Evolutionary conservation across 805 yeast species (phyloP).

Genomic region (Kregervanrija delftensis): DNA sequence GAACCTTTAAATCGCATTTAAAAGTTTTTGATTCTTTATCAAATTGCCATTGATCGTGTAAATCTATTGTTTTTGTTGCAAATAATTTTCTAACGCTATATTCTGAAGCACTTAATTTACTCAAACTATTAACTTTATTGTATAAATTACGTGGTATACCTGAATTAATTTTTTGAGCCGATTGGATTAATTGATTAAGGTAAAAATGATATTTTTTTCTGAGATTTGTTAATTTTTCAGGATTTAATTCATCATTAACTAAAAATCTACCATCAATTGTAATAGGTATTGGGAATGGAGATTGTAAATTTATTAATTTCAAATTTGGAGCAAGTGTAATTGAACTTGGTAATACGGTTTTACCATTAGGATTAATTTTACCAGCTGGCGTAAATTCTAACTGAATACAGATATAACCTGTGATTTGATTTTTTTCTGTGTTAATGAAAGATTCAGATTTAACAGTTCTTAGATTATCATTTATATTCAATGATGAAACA

Average conservation of each 20-base stretch:
- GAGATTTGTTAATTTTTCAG: conserved; percentile 1
- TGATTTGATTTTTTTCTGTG: background rate
- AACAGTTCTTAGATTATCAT: background rate
- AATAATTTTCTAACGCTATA: conserved; percentile 8
- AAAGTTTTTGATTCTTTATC: background rate
- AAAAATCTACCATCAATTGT: conserved; percentile 14
- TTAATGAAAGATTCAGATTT: conserved; percentile 1
- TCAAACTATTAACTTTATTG: conserved; percentile 7
- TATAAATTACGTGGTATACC: conserved; percentile 11
- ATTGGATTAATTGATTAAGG: conserved; percentile 4
- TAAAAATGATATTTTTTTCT: conserved; percentile 9
- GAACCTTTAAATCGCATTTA: conserved; percentile 6
- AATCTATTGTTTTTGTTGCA: conserved; percentile 4
- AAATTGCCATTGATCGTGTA: conserved; percentile 9
- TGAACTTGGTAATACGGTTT: conserved; percentile 7
- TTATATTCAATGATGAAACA: background rate
- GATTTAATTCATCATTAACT: conserved; percentile 5
- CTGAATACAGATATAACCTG: conserved; percentile 6
- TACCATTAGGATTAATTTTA: background rate
- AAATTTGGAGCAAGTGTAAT: conserved; percentile 11
- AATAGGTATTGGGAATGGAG: conserved; percentile 15
- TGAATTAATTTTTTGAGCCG: conserved; percentile 6
- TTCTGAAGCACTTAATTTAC: background rate
- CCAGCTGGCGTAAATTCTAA: conserved; percentile 5
- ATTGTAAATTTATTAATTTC: conserved; percentile 12